These are phyloP conservation scores for Russula virescens DNA, from an alignment of 768 basidiomycete species.

Conservation along the genomic window DNA sequence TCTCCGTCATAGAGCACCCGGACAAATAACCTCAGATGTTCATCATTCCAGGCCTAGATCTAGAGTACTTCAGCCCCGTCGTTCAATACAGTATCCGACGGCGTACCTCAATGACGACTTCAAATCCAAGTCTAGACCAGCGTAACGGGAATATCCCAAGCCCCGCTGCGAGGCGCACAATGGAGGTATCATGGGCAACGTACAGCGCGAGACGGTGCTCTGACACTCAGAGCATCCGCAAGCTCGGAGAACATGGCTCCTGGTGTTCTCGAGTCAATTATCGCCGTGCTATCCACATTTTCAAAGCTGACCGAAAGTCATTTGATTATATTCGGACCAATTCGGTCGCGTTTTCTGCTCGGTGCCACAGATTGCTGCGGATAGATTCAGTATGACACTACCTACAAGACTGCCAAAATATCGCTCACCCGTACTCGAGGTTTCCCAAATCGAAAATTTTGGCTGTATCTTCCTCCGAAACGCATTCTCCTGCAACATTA, in stretches of 20 bases:
- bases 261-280: slow-evolving; percentile 16
- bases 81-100: background rate
- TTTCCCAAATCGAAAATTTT: slow-evolving; percentile 33
- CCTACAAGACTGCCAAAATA: background rate
- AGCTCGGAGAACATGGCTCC: slow-evolving; percentile 44
- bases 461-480: slow-evolving; percentile 36
- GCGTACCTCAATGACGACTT: slow-evolving; percentile 40
- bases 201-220: slow-evolving; percentile 35
- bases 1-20: slow-evolving; percentile 42
- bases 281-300: background rate
- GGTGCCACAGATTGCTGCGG: slow-evolving; percentile 44
- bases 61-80: slow-evolving; percentile 14
- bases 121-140: slow-evolving; percentile 44
- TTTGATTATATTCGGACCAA: slow-evolving; percentile 38
- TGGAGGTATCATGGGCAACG: slow-evolving; percentile 42
- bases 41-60: slow-evolving; percentile 39
- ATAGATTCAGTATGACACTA: background rate
- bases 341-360: slow-evolving; percentile 38
- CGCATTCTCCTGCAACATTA: slow-evolving; percentile 38
- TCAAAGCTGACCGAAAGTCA: slow-evolving; percentile 36
- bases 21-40: slow-evolving; percentile 30
- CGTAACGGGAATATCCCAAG: slow-evolving; percentile 33
- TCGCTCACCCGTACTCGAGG: slow-evolving; percentile 34
- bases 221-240: slow-evolving; percentile 32
- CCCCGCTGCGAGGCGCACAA: slow-evolving; percentile 35